Base-by-base conservation (phyloP, 768 basidiomycete genomes). In the Rubroboletus satanas region DNA sequence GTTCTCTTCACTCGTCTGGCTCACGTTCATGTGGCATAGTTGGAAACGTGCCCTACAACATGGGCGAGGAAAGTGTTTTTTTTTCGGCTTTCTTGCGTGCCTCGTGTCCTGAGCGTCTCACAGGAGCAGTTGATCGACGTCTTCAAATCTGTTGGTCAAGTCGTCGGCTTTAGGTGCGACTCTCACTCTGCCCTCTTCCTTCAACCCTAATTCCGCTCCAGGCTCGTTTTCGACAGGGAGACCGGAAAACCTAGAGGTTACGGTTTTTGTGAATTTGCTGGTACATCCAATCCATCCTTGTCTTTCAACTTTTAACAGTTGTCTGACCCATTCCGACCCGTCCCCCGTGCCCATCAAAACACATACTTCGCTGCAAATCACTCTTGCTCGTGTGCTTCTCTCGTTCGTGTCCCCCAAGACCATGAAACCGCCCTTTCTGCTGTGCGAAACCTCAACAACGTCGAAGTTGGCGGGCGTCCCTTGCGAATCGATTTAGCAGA, bases 221-320 rank as follows among this genome's bases (percentile, higher is more conserved):
- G 91, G 70, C 79, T 93, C 45, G 90, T 93, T 45, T 92, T 89
- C 72, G 91, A 93, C 75, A 78, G 91, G 66, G 91, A 92, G 54
- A 93, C 93, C n/a, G 93, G 92, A 51, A 95, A 95, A 69, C 91
- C 93, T 48, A 88, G 87, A 73, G 93, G 93, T 29, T 96, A 94
- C 71, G 93, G 93, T 21, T 93, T 93, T 67, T 93, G 91, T 77
- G 91, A 93, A 82, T 94, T 91, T 65, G 83, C 87, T 61, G 92
- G 90, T 92, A 82, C 75, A 79, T 77, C 67, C 71, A 66, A 70
- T 67, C 73, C 56, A 65, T 66, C 52, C 56, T 51, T 58, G 51
- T 60, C 59, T 52, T 60, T 59, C 58, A 43, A 60, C 46, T 61
- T 46, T 62, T 59, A 62, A 62, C 58, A 39, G 35, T 45, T 59